Conservation (phyloP, 169 alveolate species). For the Babesia gibsoni region DNA sequence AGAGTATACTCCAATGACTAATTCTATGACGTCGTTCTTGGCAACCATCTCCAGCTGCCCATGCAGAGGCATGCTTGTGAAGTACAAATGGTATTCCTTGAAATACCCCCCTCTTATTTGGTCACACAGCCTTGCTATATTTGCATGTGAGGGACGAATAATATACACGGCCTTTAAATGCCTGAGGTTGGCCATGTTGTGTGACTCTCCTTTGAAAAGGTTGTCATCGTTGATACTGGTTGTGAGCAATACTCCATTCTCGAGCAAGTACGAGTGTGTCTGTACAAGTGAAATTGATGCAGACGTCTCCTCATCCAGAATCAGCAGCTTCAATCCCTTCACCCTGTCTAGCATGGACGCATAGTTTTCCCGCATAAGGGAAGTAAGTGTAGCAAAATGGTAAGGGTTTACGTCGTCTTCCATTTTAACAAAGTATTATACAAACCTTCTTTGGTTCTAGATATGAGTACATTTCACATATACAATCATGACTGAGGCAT, state of each 20-base stretch:
- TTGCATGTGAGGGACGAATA: conserved; percentile 86
- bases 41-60: conserved; percentile 87
- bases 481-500: too few relatives aligned
- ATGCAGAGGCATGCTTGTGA: conserved; percentile 83
- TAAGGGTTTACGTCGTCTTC: conserved; percentile 58
- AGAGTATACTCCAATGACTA: conserved; percentile 87
- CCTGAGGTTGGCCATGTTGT: conserved; percentile 71
- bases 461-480: too few relatives aligned
- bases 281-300: conserved; percentile 87
- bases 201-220: conserved; percentile 43
- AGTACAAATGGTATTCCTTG: conserved; percentile 84
- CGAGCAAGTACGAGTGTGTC: conserved; percentile 86
- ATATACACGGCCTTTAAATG: conserved; percentile 89
- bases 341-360: conserved; percentile 69
- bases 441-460: too few relatives aligned
- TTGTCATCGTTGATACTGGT: conserved; percentile 84
- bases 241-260: conserved; percentile 88
- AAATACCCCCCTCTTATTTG: conserved; percentile 86
- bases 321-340: conserved; percentile 83
- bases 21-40: conserved; percentile 86
- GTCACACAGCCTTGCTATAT: conserved; percentile 74
- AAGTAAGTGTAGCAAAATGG: conserved; percentile 56
- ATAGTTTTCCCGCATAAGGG: conserved; percentile 65
- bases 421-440: too few relatives aligned
- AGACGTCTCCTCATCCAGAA: conserved; percentile 89